A percentile compares a stretch with the other conserved stretches of the same genome.
These are phyloP conservation scores for Marchantia polymorpha DNA, from an alignment of 225 moss, liverwort and hornwort species.

Conservation along the genomic window DNA sequence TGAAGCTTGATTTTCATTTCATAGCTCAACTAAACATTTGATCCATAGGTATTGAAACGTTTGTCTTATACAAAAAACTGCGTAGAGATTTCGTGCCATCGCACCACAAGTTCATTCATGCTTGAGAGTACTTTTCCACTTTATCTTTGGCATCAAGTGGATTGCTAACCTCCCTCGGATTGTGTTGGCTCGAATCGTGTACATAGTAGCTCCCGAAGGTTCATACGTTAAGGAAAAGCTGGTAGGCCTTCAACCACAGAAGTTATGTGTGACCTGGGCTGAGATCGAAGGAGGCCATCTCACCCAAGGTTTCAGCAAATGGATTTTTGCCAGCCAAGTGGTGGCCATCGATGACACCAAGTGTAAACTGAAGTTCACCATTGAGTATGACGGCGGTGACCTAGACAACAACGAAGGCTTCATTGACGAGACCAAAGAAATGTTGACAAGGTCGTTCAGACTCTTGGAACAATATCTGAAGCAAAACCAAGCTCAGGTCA, in stretches of 20 bases:
- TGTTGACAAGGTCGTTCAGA: slow-evolving; percentile 6
- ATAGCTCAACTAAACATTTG: too few relatives aligned
- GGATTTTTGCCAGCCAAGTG: slow-evolving; percentile 19
- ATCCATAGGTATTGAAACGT: too few relatives aligned
- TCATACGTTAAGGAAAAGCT: slow-evolving; percentile 17
- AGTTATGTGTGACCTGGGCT: slow-evolving; percentile 17
- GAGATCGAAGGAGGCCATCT: slow-evolving; percentile 24
- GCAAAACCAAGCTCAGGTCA: slow-evolving; percentile 1
- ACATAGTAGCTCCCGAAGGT: not conserved
- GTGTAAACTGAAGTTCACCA: slow-evolving; percentile 16
- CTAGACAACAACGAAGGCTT: slow-evolving; percentile 19
- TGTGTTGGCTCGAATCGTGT: not conserved
- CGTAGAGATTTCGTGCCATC: too few relatives aligned
- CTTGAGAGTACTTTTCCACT: too few relatives aligned
- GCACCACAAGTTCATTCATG: too few relatives aligned
- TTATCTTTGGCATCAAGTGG: not conserved
- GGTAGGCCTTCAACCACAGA: slow-evolving; percentile 25
- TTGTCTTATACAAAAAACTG: too few relatives aligned
- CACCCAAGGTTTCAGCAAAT: slow-evolving; percentile 17
- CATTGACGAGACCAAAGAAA: slow-evolving; percentile 15
- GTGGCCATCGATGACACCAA: slow-evolving; percentile 22
- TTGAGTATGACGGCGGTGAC: slow-evolving; percentile 21
- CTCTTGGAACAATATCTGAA: slow-evolving; percentile 15
- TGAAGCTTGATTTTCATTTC: too few relatives aligned
- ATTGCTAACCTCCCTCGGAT: not conserved